Percentiles rank a stretch among this genome's conserved stretches.
Evolutionary conservation across 768 basidiomycete genomes (phyloP).

Genomic region (Amanita thiersii): DNA sequence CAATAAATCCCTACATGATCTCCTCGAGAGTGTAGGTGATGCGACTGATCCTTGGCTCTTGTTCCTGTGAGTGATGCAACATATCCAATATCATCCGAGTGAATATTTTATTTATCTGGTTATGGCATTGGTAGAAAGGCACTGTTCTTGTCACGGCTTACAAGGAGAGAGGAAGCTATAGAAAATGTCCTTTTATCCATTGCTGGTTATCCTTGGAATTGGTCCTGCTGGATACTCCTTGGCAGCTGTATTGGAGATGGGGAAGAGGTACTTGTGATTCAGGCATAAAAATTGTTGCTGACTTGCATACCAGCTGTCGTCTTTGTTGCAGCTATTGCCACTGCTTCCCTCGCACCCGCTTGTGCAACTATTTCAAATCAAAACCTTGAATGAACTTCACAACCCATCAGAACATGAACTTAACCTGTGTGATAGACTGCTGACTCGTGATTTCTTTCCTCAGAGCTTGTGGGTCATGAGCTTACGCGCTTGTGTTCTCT

Average conservation of each 20-base stretch:
- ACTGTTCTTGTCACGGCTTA: slow-evolving; percentile 71
- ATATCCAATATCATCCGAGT: no score
- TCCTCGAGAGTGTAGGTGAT: slow-evolving; percentile 53
- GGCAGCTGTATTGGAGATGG: slow-evolving; percentile 71
- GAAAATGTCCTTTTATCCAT: slow-evolving; percentile 74
- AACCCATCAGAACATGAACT: slow-evolving; percentile 84
- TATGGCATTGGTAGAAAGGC: slow-evolving; percentile 51
- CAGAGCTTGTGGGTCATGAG: slow-evolving; percentile 82
- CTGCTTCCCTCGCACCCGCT: slow-evolving; percentile 38
- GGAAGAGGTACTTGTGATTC: slow-evolving; percentile 58
- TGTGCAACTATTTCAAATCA: slow-evolving; percentile 73
- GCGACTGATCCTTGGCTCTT: slow-evolving; percentile 73
- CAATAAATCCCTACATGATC: slow-evolving; percentile 46
- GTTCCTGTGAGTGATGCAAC: slow-evolving; percentile 50
- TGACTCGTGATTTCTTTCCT: slow-evolving; percentile 67
- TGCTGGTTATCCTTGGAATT: slow-evolving; percentile 81
- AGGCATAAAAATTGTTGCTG: background rate
- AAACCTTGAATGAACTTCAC: slow-evolving; percentile 83
- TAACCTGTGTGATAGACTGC: slow-evolving; percentile 69
- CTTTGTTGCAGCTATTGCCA: slow-evolving; percentile 40
- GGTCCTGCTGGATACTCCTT: slow-evolving; percentile 88
- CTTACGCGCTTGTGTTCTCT: slow-evolving; percentile 76
- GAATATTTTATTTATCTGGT: slow-evolving; percentile 4
- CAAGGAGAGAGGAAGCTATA: slow-evolving; percentile 79
- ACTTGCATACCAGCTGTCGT: slow-evolving; percentile 32